A percentile compares a stretch with the other conserved stretches of the same genome.
Conservation (phyloP, 2,329 filamentous ascomycete species). For the Teratosphaeria pseudoeucalypti region DNA sequence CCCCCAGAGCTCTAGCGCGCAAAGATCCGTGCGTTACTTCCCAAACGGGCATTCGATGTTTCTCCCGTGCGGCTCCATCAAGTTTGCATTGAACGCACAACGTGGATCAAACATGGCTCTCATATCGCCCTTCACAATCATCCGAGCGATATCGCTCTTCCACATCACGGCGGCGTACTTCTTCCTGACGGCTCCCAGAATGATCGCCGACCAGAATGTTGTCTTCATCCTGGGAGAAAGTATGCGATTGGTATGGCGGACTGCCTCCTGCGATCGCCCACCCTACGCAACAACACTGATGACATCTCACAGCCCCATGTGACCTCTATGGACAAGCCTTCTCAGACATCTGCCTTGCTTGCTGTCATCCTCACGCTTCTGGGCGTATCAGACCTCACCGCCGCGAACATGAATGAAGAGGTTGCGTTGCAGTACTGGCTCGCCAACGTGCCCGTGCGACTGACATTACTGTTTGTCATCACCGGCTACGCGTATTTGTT, state of each 20-base stretch:
- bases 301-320: conserved; percentile 46
- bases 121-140: conserved; percentile 68
- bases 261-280: background rate
- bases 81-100: background rate
- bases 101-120: conserved; percentile 53
- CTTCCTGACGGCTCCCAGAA: conserved; percentile 63
- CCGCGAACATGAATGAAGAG: conserved; percentile 35
- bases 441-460: conserved; percentile 51
- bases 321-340: conserved; percentile 56
- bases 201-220: conserved; percentile 66
- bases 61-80: background rate
- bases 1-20: background rate
- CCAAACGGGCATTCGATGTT: background rate
- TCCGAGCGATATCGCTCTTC: conserved; percentile 72
- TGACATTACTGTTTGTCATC: conserved; percentile 51
- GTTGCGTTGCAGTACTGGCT: conserved; percentile 38
- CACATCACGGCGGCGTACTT: conserved; percentile 76
- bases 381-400: conserved; percentile 37
- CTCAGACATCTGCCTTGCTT: conserved; percentile 55
- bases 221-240: conserved; percentile 75
- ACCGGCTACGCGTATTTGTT: conserved; percentile 57
- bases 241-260: conserved; percentile 59
- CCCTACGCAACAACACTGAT: background rate
- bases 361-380: conserved; percentile 61
- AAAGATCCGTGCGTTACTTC: background rate